Evolutionary conservation across 1,139 yeast species (phyloP), one percentile per base, ranked within the genome.

Genomic region (Yamadazyma dendronema): DNA sequence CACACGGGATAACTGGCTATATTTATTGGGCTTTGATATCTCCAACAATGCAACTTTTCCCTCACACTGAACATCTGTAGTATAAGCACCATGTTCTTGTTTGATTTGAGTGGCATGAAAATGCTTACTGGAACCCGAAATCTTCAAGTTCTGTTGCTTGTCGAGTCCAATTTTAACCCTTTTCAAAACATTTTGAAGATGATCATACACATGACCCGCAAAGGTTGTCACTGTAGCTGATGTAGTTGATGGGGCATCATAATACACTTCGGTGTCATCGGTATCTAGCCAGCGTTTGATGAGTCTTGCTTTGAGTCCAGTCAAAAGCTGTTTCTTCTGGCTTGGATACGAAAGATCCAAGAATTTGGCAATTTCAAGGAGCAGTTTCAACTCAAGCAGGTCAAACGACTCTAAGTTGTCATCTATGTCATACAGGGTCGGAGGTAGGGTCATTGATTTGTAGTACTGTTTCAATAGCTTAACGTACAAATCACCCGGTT

Each of bases 71-170:
- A 14, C 17, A 14, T 26, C 17, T 7, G 11, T 12, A 8, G 11
- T 24, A 12, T 6, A 12, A 6, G 6, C 9, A 7, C 29, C 29
- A 26, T 14, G 8, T 5, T 14, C 6, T 6, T 6, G 5, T 5
- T 17, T 7, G 11, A 24, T 13, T 2, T 31, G 3, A 31, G 37
- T 22, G 44, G 44, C 23, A 55, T 42, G 35, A 31, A 61, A 54
- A 43, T 65, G 62, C 42, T 64, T 65, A 39, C 70, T 65, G 13
- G 46, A 43, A 1, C 68, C 67, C 17, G 51, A 51, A 21, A 61
- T 43, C 2, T 40, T 47, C 10, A 59, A 42, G 8, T 52, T 52
- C 4, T 47, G 36, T 7, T 53, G 26, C 12, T 38, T 43, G 17
- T 41, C 44, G 11, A 41, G 17, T 4, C 40, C 48, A 0, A 62